Base-by-base conservation (phyloP, 176 grass and related monocot species). In the Puccinellia tenuiflora region DNA sequence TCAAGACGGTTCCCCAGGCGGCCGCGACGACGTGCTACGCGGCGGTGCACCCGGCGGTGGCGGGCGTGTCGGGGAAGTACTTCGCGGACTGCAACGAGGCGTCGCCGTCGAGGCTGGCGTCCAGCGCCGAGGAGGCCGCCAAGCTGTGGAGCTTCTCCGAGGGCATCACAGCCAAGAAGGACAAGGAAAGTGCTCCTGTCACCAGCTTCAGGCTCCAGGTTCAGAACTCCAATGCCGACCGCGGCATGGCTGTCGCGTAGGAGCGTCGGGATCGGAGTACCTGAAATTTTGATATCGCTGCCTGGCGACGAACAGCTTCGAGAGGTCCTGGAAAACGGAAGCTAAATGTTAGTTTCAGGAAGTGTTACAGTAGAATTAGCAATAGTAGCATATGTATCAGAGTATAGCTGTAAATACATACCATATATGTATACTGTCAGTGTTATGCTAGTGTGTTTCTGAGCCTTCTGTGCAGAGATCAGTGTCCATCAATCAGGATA, bases 1-100 rank as follows among this genome's bases (percentile, higher is more conserved):
- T 96, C 39, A 99, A 99, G 78, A 96, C 93, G 2, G 95, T 99
- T 2, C 93, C 91, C n/a, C 96, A 95, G 93, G 96, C 91, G 1
- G 96, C 96, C 0, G 87, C 96, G 20, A 94, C 96, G 17, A 96
- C 93, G 4, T 96, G 96, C 86, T 99, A 94, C 59, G 93, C 85
- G 33, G 96, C 93, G 63, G 87, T 85, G 83, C 93, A 99, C 78
- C 93, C 93, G 4, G 45, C 75, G 30, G 26, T 99, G 73, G 47
- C 54, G 18, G 89, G 93, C 15, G 84, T 88, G 61, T 96, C 93
- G 0, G 96, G 96, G 1, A 94, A 84, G 86, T 96, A 96, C 89
- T 99, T 96, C 70, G 86, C 89, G 17, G 96, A 99, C 89, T 96
- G 96, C 88, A 99, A 99, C 85, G 93, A 99, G 88, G 91, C 85